Evolutionary conservation across 345 rosid genomes (phyloP).

Genomic region (Melastoma malabathricum): DNA sequence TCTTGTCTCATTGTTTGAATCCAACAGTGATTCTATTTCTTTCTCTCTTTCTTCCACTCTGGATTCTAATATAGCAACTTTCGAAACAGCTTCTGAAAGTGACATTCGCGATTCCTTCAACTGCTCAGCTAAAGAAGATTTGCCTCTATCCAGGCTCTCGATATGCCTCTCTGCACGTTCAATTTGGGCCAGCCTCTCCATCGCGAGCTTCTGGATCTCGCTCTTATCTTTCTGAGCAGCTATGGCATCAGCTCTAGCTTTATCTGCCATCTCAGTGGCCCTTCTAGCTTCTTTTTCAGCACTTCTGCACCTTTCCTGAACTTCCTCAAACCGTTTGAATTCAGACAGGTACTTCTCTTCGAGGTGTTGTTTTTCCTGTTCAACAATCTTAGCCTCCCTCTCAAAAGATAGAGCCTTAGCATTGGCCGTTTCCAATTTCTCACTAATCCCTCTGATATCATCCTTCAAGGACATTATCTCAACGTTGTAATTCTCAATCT

Average conservation of each 20-base stretch:
- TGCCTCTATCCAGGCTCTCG: slow-evolving; percentile 74
- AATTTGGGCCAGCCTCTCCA: slow-evolving; percentile 77
- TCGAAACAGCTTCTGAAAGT: slow-evolving; percentile 62
- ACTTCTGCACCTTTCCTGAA: slow-evolving; percentile 58
- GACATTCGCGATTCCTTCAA: slow-evolving; percentile 42
- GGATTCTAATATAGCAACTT: slow-evolving; percentile 54
- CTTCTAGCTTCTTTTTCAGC: slow-evolving; percentile 89
- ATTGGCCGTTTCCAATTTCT: slow-evolving; percentile 56
- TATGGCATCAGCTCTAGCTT: slow-evolving; percentile 69
- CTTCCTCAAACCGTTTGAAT: slow-evolving; percentile 73
- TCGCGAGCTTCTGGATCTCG: slow-evolving; percentile 65
- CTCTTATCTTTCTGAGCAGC: slow-evolving; percentile 71
- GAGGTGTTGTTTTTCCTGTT: slow-evolving; percentile 75
- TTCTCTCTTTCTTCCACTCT: slow-evolving; percentile 90
- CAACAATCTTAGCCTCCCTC: slow-evolving; percentile 59
- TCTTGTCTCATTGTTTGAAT: slow-evolving; percentile 65
- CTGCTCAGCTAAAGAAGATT: slow-evolving; percentile 44
- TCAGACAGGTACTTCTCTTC: slow-evolving; percentile 75
- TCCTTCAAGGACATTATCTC: slow-evolving; percentile 50
- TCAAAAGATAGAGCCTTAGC: slow-evolving; percentile 65
- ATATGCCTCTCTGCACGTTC: slow-evolving; percentile 73
- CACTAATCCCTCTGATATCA: slow-evolving; percentile 43
- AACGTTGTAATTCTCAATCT: slow-evolving; percentile 54
- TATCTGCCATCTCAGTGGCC: slow-evolving; percentile 81
- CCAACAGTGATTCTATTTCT: slow-evolving; percentile 76